phyloP scores from a whole-genome alignment of 257 asterid genomes.

The Fraxinus quadrangulata region DNA sequence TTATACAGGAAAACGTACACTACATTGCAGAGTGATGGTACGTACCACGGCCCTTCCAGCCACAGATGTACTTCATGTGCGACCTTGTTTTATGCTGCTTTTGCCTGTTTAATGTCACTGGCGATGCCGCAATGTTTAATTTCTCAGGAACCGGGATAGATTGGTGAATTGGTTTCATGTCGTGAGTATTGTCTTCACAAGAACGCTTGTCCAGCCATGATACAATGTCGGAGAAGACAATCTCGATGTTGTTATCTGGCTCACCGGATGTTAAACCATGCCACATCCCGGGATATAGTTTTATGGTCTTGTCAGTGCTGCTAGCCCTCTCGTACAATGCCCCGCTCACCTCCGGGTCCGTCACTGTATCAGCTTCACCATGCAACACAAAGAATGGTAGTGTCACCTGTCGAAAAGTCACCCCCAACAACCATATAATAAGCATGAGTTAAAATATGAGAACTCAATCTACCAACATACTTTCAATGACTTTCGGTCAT shows the following conservation, averaged over 20 bases:
- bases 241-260: slow-evolving; percentile 48
- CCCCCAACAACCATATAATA: neutral
- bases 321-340: slow-evolving; percentile 69
- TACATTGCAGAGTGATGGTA: slow-evolving; percentile 54
- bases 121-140: slow-evolving; percentile 21
- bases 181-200: neutral
- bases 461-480: neutral
- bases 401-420: slow-evolving; percentile 53
- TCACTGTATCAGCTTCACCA: slow-evolving; percentile 87
- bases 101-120: slow-evolving; percentile 16
- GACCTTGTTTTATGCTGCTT: slow-evolving; percentile 30
- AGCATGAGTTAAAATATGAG: neutral
- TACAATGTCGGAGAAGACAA: slow-evolving; percentile 75
- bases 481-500: neutral
- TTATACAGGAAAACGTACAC: neutral
- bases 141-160: slow-evolving; percentile 16
- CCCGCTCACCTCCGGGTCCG: slow-evolving; percentile 85
- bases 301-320: slow-evolving; percentile 79
- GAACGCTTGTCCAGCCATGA: slow-evolving; percentile 73
- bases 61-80: slow-evolving; percentile 46
- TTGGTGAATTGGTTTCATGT: slow-evolving; percentile 8
- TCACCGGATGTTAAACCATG: slow-evolving; percentile 55
- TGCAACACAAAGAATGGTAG: slow-evolving; percentile 88
- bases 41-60: slow-evolving; percentile 58
- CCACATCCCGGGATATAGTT: slow-evolving; percentile 88